These are phyloP conservation scores for Dalechampia spathulata DNA, from an alignment of 441 rosid genomes.

Conservation along the genomic window DNA sequence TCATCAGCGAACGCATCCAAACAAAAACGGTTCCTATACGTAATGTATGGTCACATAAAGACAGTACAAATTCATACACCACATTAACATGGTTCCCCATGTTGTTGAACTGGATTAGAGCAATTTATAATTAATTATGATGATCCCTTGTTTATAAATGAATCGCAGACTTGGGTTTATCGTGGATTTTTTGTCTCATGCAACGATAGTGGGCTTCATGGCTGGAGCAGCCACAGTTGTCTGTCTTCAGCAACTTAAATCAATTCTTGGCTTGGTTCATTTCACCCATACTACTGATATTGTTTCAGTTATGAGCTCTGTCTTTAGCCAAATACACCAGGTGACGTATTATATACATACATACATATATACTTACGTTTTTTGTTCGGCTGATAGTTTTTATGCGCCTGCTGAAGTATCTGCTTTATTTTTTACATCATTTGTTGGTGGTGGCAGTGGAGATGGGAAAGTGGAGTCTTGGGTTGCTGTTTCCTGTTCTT, in stretches of 20 bases:
- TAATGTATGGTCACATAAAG: too few species aligned
- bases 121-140: not conserved
- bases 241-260: constrained; percentile 82
- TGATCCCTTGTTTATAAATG: not conserved
- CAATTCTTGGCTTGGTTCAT: constrained; percentile 61
- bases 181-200: constrained; percentile 87
- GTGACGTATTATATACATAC: constrained; percentile 20
- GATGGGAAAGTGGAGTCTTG: constrained; percentile 90
- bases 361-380: not conserved
- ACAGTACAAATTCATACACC: too few species aligned
- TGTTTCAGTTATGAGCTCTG: constrained; percentile 62
- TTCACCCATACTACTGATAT: constrained; percentile 74
- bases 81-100: too few species aligned
- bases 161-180: constrained; percentile 71
- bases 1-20: not conserved
- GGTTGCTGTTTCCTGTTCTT: constrained; percentile 80
- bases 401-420: too few species aligned
- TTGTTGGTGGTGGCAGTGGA: constrained; percentile 63
- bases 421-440: too few species aligned
- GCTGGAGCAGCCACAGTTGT: constrained; percentile 97
- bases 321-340: constrained; percentile 69
- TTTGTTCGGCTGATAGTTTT: not conserved
- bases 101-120: too few species aligned
- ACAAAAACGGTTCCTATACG: too few species aligned
- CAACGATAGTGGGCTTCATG: constrained; percentile 97